Evolutionary conservation across 2,329 filamentous ascomycete species (phyloP), one percentile per base, ranked within the genome.

Genomic region (Drechslera avenae): DNA sequence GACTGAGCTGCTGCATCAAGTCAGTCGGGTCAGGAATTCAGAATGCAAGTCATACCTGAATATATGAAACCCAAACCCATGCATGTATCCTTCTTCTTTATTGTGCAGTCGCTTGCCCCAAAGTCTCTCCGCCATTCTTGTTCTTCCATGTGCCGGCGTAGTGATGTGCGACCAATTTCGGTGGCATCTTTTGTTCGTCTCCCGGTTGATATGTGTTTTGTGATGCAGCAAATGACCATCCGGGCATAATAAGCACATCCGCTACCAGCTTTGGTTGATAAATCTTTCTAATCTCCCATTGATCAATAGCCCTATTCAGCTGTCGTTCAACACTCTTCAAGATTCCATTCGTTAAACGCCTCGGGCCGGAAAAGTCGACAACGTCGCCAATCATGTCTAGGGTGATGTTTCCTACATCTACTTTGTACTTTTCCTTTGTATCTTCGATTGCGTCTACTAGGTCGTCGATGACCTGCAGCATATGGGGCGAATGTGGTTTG

Each of bases 341-440:
- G 19, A 71, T 50, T 37, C 60, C 53, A 9, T 41, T 35, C 10
- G 67, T 69, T 48, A 71, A 46, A 6, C 62, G 55, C 35, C 56
- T 60, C 1, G 69, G 66, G 1, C 65, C 67, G 6, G 68, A 63
- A 8, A 69, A 54, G 39, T 71, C 64, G 5, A 68, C 62, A 12
- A 68, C 60, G 10, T 69, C 67, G 9, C 59, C 59, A 10, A 63
- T 52, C 57, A 63, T 62, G 5, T 50, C 47, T 10, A 60, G 26
- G 5, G 50, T 66, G 18, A 67, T 31, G 3, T 56, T 51, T 10
- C 48, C 23, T 0, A 69, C 39, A 0, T 45, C 4, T 3, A 28
- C 26, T 12, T 28, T 28, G 26, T 28, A 9, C 26, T 28, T 28
- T 13, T 28, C 26, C 26, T 12, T 28, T 28, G 9, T 9, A 2